Percentiles rank a stretch among this genome's conserved stretches.
Evolutionary conservation across 805 yeast species (phyloP).

Genomic region (Ogataea trehaloabstinens): DNA sequence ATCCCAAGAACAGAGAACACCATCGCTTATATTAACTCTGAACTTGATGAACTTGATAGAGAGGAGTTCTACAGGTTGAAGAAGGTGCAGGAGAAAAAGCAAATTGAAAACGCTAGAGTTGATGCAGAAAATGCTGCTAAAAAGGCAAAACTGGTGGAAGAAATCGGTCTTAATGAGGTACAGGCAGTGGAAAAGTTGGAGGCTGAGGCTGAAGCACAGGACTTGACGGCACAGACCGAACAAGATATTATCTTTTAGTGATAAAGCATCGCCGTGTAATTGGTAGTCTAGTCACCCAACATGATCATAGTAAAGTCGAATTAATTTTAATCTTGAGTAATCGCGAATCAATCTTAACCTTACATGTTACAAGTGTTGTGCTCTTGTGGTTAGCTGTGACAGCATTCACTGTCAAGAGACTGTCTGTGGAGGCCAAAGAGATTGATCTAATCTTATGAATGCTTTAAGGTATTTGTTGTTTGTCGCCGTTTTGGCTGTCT

Average conservation of each 20-base stretch:
- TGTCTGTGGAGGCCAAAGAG: too few species aligned
- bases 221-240: conserved; percentile 34
- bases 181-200: conserved; percentile 18
- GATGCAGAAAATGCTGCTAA: conserved; percentile 51
- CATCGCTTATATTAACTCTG: conserved; percentile 86
- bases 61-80: conserved; percentile 96
- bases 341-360: too few species aligned
- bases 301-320: too few species aligned
- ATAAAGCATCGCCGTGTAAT: too few species aligned
- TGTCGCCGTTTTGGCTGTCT: not conserved
- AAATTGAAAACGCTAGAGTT: conserved; percentile 65
- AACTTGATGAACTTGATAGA: conserved; percentile 95
- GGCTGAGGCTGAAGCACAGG: conserved; percentile 15
- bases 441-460: too few species aligned
- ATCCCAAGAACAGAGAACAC: conserved; percentile 98
- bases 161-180: conserved; percentile 20
- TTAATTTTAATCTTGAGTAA: too few species aligned
- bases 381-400: too few species aligned
- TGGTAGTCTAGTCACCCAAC: too few species aligned
- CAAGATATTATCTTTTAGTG: conserved; percentile 38
- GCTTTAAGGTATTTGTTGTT: not conserved
- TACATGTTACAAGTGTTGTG: too few species aligned
- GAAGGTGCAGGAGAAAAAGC: conserved; percentile 94
- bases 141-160: conserved; percentile 22
- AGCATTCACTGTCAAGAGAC: too few species aligned